Evolutionary conservation across 2,329 filamentous ascomycete genomes (phyloP).

Genomic region (Akanthomyces lecanii): DNA sequence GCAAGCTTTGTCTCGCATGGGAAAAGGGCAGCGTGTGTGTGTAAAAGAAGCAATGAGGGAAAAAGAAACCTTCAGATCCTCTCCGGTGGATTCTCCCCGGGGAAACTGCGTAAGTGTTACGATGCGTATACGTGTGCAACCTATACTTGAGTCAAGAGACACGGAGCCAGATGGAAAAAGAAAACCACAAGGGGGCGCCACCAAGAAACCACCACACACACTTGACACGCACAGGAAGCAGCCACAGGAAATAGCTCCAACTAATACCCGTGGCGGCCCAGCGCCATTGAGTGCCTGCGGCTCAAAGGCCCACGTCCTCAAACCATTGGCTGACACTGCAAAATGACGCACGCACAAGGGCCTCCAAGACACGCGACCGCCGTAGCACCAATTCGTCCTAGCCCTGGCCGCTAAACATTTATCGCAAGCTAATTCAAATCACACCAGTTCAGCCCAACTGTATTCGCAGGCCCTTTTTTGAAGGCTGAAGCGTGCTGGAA

Average conservation of each 20-base stretch:
- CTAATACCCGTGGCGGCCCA: background rate
- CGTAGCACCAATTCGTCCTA: background rate
- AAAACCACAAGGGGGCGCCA: background rate
- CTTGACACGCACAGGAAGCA: no score
- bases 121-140: background rate
- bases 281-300: background rate
- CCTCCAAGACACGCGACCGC: slow-evolving; percentile 1
- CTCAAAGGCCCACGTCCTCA: slow-evolving; percentile 1
- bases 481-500: no score
- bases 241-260: background rate
- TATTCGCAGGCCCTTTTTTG: background rate
- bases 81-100: background rate
- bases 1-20: background rate
- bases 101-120: background rate
- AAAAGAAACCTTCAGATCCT: background rate
- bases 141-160: background rate
- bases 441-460: background rate
- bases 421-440: background rate
- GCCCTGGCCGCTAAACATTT: background rate
- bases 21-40: background rate
- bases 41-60: background rate
- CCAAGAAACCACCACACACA: background rate
- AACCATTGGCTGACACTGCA: slow-evolving; percentile 11
- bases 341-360: slow-evolving; percentile 7
- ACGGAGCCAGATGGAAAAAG: background rate